A percentile compares a stretch with the other conserved stretches of the same genome.
Conservation (phyloP, 1,284 basidiomycete species). For the Microbotryum saponariae region DNA sequence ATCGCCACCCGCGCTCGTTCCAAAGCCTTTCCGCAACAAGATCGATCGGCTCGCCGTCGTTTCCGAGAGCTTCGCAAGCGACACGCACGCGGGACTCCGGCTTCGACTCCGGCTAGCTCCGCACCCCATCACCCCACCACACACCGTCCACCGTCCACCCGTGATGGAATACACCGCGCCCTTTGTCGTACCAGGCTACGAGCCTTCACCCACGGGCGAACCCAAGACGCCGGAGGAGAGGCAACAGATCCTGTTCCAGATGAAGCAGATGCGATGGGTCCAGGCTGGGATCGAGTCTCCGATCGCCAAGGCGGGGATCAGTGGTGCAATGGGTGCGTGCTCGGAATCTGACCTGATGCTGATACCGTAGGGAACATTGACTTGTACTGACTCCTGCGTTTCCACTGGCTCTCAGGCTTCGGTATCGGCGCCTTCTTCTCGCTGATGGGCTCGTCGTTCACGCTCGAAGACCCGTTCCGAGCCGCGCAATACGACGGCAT, state of each 20-base stretch:
- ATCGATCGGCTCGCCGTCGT: too few species aligned
- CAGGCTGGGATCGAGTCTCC: conserved; percentile 34
- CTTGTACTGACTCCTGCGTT: too few species aligned
- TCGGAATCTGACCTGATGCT: too few species aligned
- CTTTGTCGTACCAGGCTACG: conserved; percentile 35
- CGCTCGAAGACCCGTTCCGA: conserved; percentile 81
- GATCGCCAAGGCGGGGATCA: conserved; percentile 33
- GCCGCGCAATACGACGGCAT: conserved; percentile 45
- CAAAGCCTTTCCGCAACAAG: too few species aligned
- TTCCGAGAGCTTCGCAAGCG: too few species aligned
- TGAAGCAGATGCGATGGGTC: conserved; percentile 33
- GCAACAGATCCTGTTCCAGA: conserved; percentile 28
- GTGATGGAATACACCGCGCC: conserved; percentile 25
- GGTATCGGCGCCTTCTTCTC: conserved; percentile 92
- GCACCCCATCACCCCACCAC: neutral
- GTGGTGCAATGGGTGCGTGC: conserved; percentile 32
- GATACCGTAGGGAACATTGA: too few species aligned
- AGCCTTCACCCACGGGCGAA: conserved; percentile 20
- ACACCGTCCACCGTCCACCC: too few species aligned
- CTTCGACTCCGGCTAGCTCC: neutral
- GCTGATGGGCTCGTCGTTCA: conserved; percentile 89
- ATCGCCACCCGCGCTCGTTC: too few species aligned
- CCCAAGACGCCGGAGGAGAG: conserved; percentile 31
- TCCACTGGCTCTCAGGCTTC: conserved; percentile 55
- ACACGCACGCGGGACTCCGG: too few species aligned